These are phyloP conservation scores for Echium plantagineum DNA, from an alignment of 257 asterid genomes.

Conservation along the genomic window DNA sequence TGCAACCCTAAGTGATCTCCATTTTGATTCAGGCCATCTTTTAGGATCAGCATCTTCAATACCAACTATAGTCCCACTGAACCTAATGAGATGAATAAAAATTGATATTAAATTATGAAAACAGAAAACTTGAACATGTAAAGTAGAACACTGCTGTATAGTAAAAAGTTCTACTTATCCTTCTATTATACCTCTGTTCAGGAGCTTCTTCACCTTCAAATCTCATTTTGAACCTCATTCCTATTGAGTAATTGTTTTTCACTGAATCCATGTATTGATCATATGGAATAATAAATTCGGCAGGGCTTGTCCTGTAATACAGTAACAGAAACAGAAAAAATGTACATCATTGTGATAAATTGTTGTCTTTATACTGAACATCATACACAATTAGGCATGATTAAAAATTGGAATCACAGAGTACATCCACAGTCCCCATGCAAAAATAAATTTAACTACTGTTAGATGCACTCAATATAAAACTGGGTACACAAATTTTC, in stretches of 20 bases:
- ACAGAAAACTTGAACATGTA: not conserved
- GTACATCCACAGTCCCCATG: not conserved
- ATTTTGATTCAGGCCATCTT: conserved; percentile 79
- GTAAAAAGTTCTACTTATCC: not conserved
- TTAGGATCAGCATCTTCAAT: conserved; percentile 62
- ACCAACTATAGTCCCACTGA: conserved; percentile 89
- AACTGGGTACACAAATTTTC: not conserved
- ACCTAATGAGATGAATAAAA: conserved; percentile 29
- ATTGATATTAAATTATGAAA: not conserved
- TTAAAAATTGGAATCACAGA: too few species aligned
- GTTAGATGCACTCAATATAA: not conserved
- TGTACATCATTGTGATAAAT: not conserved
- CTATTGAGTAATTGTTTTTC: conserved; percentile 67
- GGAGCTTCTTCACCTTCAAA: conserved; percentile 99
- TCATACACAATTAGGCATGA: too few species aligned
- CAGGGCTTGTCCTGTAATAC: conserved; percentile 70
- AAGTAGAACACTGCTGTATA: too few species aligned
- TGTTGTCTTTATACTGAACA: not conserved
- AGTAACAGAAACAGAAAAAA: not conserved
- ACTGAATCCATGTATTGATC: conserved; percentile 76
- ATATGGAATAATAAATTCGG: conserved; percentile 75
- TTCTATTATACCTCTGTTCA: conserved; percentile 65
- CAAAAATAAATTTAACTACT: too few species aligned
- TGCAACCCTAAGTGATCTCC: conserved; percentile 91
- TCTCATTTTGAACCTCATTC: conserved; percentile 96